phyloP scores from a whole-genome alignment of 169 alveolate genomes.

The Plasmodium billcollinsi region DNA sequence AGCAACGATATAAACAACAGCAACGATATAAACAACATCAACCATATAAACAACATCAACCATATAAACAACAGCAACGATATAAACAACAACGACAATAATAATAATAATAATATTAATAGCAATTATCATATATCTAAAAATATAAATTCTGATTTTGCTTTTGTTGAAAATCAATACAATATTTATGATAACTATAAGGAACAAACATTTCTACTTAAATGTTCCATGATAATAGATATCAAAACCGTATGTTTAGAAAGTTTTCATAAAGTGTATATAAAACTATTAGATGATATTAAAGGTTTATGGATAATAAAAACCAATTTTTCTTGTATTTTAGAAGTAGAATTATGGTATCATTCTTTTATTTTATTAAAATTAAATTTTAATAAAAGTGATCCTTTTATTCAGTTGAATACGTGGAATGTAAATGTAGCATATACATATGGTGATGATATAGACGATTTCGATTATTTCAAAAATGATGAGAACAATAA shows the following conservation, averaged over 20 bases:
- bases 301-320: conserved; percentile 68
- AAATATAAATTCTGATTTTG: background rate
- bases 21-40: background rate
- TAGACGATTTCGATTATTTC: conserved; percentile 58
- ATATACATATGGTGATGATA: conserved; percentile 73
- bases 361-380: conserved; percentile 70
- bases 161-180: too few species aligned
- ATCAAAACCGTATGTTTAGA: background rate
- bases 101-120: background rate
- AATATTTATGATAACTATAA: background rate
- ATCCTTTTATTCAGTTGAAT: conserved; percentile 39
- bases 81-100: background rate
- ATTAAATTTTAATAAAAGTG: conserved; percentile 28
- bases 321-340: conserved; percentile 28
- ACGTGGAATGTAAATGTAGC: conserved; percentile 72
- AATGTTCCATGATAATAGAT: conserved; percentile 73
- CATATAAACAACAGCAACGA: background rate
- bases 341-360: conserved; percentile 73
- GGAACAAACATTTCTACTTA: conserved; percentile 59
- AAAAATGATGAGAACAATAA: conserved; percentile 1
- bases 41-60: too few species aligned
- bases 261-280: conserved; percentile 3
- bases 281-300: conserved; percentile 13
- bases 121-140: background rate
- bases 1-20: too few species aligned